Evolutionary conservation across 2,329 filamentous ascomycete genomes (phyloP).

Genomic region (Moelleriella libera): DNA sequence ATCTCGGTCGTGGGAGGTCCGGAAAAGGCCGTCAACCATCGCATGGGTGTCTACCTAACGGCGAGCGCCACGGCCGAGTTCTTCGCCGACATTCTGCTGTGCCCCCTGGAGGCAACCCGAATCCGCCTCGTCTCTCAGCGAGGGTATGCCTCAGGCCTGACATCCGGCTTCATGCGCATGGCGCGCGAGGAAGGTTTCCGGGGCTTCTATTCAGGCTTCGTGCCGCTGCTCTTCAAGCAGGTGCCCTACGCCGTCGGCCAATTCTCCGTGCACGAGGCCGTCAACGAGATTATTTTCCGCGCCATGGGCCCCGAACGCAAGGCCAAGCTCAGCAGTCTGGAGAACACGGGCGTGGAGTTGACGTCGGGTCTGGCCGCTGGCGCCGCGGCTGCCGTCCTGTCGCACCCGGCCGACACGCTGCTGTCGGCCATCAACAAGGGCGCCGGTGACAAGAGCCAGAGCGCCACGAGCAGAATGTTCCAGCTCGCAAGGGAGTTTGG

Average conservation of each 20-base stretch:
- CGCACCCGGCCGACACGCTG: conserved; percentile 67
- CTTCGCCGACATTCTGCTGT: conserved; percentile 69
- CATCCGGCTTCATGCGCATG: conserved; percentile 62
- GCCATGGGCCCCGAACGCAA: conserved; percentile 52
- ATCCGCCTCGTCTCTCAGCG: conserved; percentile 71
- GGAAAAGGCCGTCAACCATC: conserved; percentile 26
- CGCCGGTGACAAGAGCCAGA: conserved; percentile 31
- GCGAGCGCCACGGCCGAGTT: conserved; percentile 57
- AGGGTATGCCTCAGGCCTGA: conserved; percentile 58
- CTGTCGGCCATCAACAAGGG: conserved; percentile 42
- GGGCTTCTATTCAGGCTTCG: conserved; percentile 86
- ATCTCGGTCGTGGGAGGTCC: conserved; percentile 52
- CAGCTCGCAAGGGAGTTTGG: conserved; percentile 36
- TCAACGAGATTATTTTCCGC: conserved; percentile 62
- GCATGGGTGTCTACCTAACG: conserved; percentile 55
- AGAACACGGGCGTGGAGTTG: conserved; percentile 73
- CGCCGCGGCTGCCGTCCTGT: conserved; percentile 77
- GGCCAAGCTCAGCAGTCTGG: conserved; percentile 50
- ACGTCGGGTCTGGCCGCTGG: conserved; percentile 76
- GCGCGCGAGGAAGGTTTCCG: conserved; percentile 59
- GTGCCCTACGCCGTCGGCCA: conserved; percentile 90
- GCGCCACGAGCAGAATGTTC: conserved; percentile 35
- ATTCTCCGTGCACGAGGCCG: conserved; percentile 88
- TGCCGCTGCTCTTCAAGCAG: conserved; percentile 76
- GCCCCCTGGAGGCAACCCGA: conserved; percentile 75